Base-by-base conservation (phyloP, 2,329 filamentous ascomycete species). In the Venturia pyrina region DNA sequence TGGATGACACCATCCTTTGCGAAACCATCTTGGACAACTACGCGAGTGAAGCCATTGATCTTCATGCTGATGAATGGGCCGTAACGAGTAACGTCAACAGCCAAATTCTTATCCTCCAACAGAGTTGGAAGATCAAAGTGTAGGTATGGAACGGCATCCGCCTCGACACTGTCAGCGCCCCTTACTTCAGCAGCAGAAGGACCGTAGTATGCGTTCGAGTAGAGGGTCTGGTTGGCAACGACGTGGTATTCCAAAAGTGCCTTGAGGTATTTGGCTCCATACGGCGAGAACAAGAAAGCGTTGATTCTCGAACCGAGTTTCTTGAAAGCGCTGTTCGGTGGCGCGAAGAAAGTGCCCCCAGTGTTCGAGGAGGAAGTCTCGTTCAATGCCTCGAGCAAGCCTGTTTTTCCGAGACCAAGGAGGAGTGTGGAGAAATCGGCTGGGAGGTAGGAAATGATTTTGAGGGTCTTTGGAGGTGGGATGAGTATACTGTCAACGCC, bases 1-100 rank as follows among this genome's bases (percentile, higher is more conserved):
- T 96, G 93, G 46, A 96, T 84, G 17, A 93, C 91, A 41, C 93
- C 93, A 73, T 96, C 90, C 72, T 82, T 84, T 0, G 88, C 89
- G 65, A 95, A 75, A 0, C 82, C 87, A 73, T 96, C 91, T 68
- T 87, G 80, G 7, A 90, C 78, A 0, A 80, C 79, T 1, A 96
- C 89, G 7, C 79, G 79, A 2, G 82, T 80, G 70, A 87, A 88
- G 17, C 87, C 90, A 72, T 96, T 96, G 71, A 96, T 82, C 73
- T 86, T 86, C 68, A 96, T 87, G 5, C 77, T 82, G 64, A 89
- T 85, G 71, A 89, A 86, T 0, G 88, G 85, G n/a, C 85, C 86
- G 71, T 84, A 88, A 17, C 83, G 79, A 4, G 81, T 82, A 53
- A 96, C 83, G 72, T 96, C 91, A 46, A 96, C 83, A 40, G 84